Evolutionary conservation across 2,329 filamentous ascomycete genomes (phyloP), one percentile per base, ranked within the genome.

Genomic region (Penicillium sp.): DNA sequence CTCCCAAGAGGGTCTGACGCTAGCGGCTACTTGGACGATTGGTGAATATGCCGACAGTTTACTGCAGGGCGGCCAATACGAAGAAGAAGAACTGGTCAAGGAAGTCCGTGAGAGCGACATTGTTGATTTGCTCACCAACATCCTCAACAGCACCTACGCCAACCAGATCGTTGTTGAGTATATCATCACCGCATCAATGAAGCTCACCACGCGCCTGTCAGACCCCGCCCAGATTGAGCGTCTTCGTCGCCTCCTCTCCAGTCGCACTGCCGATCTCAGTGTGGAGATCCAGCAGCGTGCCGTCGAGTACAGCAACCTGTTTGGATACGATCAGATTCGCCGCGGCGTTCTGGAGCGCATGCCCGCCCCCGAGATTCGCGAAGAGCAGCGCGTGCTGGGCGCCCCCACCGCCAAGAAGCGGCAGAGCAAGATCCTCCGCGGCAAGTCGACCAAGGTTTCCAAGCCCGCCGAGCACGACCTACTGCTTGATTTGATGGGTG

Each of bases 261-360:
- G 82, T 61, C 87, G 96, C 70, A 90, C 94, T 62, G 89, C 92
- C 9, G 96, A 95, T 73, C 82, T 99, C 54, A 94, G 96, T 70
- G 89, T 98, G 27, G 95, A 99, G 75, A 90, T 98, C 24, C 96
- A 99, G 75, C 95, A 99, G 77, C 88, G 95, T 73, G 90, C 94
- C 5, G 93, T 96, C 19, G 95, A 99, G 75, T 99, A 98, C 70
- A 87, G 88, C 59, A 98, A 98, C 70, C 82, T 99, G n/a, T 98
- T 99, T 70, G 86, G 86, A 0, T 92, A 92, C 69, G 93, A 99
- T 67, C 83, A 92, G 60, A 90, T 99, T 57, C 88, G 94, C 55
- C 86, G 85, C 60, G 95, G 95, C 58, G 95, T 99, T 2, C 81
- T 99, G 11, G 95, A 99, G 78, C 96, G 95, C 75, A 99, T 99